Base-by-base conservation (phyloP, 441 rosid species). In the Hypseocharis bilobata region DNA sequence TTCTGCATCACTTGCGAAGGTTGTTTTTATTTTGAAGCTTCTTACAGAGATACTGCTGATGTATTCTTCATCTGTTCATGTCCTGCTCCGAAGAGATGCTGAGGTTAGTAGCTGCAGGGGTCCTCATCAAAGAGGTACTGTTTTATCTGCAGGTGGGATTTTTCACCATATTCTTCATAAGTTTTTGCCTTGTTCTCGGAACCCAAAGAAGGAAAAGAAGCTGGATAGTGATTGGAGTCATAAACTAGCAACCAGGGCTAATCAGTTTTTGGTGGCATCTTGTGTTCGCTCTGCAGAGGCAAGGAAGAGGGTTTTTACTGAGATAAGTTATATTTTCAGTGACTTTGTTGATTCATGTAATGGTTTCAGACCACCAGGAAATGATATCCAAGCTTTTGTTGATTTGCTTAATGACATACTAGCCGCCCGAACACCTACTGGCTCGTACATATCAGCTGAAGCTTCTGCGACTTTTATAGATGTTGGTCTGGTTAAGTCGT, bases 231-330 rank as follows among this genome's bases (percentile, higher is more conserved):
- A 93, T 74, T 93, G 99, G 99, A 82, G 80, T 78, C 86, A 88
- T 73, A 93, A 91, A 74, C 84, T 93, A 60, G 92, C 92, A 42
- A 81, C 77, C 69, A 82, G 93, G 67, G 92, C 96, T 61, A 87
- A 84, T 76, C 95, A 91, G 60, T 85, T 88, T 76, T 77, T 93
- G 76, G 99, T 91, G 76, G 96, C 91, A 6, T 83, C 96, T 67
- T 88, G 97, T 74, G 91, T 91, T 70, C 91, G 99, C 30, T 91
- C 99, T 71, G 76, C 82, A 51, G 99, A 93, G 79, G 96, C 93
- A 55, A 91, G 92, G 80, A 87, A 66, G 86, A 85, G 99, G 78
- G 72, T 91, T 55, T 88, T 91, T 68, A 71, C 88, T 6, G 97
- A 91, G 80, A 84, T 93, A 36, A 80, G 78, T 75, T 81, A 64